Percentiles rank a stretch among this genome's conserved stretches.
These are phyloP conservation scores for Bruguiera parviflora DNA, from an alignment of 345 rosid species.

Conservation along the genomic window DNA sequence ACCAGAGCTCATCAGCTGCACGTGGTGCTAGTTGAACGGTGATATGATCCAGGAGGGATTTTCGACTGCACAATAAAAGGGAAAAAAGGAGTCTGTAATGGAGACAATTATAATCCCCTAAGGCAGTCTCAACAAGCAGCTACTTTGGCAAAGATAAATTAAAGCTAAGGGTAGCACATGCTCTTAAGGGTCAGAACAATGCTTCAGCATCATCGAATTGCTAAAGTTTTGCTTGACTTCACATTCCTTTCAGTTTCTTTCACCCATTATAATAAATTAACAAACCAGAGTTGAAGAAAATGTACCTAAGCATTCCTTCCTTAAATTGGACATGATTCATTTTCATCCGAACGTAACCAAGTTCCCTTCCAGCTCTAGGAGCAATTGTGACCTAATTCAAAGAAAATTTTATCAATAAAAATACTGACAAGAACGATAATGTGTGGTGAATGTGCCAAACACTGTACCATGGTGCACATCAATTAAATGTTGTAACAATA, in stretches of 20 bases:
- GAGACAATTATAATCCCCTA: neutral
- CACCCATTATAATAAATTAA: neutral
- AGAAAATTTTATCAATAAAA: neutral
- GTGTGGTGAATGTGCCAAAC: no score
- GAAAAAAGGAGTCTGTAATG: neutral
- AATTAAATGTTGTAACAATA: no score
- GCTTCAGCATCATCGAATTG: neutral
- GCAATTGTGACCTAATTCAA: conserved; percentile 71
- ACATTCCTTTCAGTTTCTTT: neutral
- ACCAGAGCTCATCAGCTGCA: conserved; percentile 95
- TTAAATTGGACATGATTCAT: conserved; percentile 78
- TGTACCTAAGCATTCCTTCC: conserved; percentile 81
- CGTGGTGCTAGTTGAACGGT: conserved; percentile 96
- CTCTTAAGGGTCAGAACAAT: neutral
- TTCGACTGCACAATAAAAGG: conserved; percentile 55
- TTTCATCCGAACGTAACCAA: conserved; percentile 87
- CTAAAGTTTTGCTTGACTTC: neutral
- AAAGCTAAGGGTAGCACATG: neutral
- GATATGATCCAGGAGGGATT: conserved; percentile 84
- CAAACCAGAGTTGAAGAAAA: neutral
- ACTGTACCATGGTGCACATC: no score
- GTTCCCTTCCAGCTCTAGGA: conserved; percentile 90
- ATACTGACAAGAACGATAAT: no score
- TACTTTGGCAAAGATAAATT: neutral
- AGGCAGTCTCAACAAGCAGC: neutral